phyloP scores from a whole-genome alignment of 768 basidiomycete genomes.

The Grammothele lineata region DNA sequence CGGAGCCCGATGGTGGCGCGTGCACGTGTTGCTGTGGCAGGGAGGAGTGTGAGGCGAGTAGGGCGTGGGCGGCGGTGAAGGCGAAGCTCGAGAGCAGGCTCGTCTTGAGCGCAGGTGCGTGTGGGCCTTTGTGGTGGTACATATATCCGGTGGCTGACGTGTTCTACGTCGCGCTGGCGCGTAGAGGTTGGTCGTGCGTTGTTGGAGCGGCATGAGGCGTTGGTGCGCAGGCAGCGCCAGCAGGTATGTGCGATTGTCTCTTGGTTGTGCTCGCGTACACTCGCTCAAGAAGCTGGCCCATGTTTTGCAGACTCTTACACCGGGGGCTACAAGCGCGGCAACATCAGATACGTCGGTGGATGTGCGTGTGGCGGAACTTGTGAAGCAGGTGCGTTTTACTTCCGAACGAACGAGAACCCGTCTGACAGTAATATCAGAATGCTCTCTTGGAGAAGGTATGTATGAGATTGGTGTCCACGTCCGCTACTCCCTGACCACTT shows the following conservation, averaged over 20 bases:
- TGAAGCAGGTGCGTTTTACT: slow-evolving; percentile 20
- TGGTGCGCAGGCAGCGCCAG: slow-evolving; percentile 57
- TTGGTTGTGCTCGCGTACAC: too few relatives aligned
- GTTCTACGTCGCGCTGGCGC: not conserved
- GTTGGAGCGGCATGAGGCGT: slow-evolving; percentile 81
- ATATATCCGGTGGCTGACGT: not conserved
- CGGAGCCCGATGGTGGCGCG: slow-evolving; percentile 50
- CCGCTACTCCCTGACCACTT: too few relatives aligned
- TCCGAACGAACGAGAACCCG: too few relatives aligned
- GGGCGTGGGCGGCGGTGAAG: slow-evolving; percentile 61
- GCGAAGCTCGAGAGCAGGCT: slow-evolving; percentile 71
- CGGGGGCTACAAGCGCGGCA: too few relatives aligned
- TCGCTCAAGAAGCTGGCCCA: too few relatives aligned
- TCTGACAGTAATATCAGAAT: slow-evolving; percentile 17
- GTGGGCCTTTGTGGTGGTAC: too few relatives aligned
- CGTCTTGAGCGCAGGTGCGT: slow-evolving; percentile 82
- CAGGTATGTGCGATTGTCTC: slow-evolving; percentile 1
- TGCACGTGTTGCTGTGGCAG: slow-evolving; percentile 65
- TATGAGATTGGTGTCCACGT: too few relatives aligned
- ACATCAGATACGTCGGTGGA: slow-evolving; percentile 24
- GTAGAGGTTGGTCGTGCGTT: slow-evolving; percentile 89
- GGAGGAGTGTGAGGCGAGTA: slow-evolving; percentile 62
- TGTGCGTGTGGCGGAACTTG: slow-evolving; percentile 23
- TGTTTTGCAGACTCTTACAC: too few relatives aligned
- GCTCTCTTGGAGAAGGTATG: slow-evolving; percentile 25